Evolutionary conservation across 306 rosid genomes (phyloP).

Genomic region (Medicago lupulina): DNA sequence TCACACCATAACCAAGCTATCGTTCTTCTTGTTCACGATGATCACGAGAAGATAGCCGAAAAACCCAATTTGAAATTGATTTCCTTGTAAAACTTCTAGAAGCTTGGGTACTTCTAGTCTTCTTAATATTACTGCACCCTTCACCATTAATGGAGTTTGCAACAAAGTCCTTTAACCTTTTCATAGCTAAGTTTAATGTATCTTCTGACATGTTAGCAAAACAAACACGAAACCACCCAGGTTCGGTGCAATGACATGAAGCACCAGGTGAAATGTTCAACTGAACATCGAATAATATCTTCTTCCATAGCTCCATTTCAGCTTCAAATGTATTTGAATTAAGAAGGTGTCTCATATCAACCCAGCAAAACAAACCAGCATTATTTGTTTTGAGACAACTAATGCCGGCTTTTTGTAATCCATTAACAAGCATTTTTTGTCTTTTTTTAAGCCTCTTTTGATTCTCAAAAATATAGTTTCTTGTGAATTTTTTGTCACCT

Average conservation of each 20-base stretch:
- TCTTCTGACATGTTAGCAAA: slow-evolving; percentile 80
- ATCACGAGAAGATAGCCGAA: slow-evolving; percentile 68
- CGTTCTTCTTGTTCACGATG: slow-evolving; percentile 61
- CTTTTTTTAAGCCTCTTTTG: slow-evolving; percentile 63
- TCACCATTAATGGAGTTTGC: slow-evolving; percentile 32
- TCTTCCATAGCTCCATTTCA: slow-evolving; percentile 88
- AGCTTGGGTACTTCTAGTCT: slow-evolving; percentile 14
- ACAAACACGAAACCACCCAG: slow-evolving; percentile 89
- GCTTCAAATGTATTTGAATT: slow-evolving; percentile 68
- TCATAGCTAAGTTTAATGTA: slow-evolving; percentile 68
- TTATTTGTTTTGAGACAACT: slow-evolving; percentile 69
- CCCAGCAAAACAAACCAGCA: slow-evolving; percentile 88
- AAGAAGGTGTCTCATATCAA: slow-evolving; percentile 76
- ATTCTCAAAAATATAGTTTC: slow-evolving; percentile 65
- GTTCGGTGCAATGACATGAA: slow-evolving; percentile 82
- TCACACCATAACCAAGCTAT: slow-evolving; percentile 53
- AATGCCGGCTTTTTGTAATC: slow-evolving; percentile 65
- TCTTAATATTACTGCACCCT: neutral
- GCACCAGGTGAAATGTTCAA: slow-evolving; percentile 82
- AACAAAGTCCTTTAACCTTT: slow-evolving; percentile 62
- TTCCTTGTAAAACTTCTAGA: slow-evolving; percentile 45
- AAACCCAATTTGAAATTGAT: slow-evolving; percentile 78
- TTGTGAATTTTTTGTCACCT: slow-evolving; percentile 70
- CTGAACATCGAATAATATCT: slow-evolving; percentile 65
- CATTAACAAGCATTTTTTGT: slow-evolving; percentile 57